Evolutionary conservation across 805 yeast genomes (phyloP), one percentile per base, ranked within the genome.

Genomic region (Candida hungchunana): DNA sequence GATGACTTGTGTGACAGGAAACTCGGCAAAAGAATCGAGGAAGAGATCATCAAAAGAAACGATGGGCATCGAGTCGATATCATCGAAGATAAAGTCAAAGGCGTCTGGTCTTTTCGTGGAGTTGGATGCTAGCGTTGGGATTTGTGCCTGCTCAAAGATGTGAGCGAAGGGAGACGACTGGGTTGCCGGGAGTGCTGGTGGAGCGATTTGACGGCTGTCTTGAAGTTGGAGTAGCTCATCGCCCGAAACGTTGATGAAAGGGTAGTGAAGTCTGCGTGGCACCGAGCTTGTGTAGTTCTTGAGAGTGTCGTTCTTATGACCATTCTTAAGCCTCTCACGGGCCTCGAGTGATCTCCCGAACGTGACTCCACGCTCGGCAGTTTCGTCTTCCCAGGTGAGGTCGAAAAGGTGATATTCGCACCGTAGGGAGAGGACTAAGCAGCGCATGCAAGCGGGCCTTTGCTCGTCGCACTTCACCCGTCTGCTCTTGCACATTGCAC

Each of bases 401-500:
- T 24, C 43, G 18, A 47, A 15, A 5, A 43, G 47, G 29, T 51
- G 58, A 21, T 36, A 48, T 8, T 38, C 32, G 15, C 53, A 48
- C 15, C 37, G 31, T 57, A 57, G 27, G 1, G 43, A 39, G 22
- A 56, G 37, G 31, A 59, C 46, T 6, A 12, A n/a, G 37, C 69
- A 64, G 12, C 55, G 49, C 5, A 12, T 17, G 36, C 69, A 65
- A 6, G 24, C 34, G 2, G 69, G 69, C 14, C 54, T 62, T 1
- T 46, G 26, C 43, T 65, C 60, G 32, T 58, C 62, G 42, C 78
- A 73, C 50, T 72, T 72, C 42, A 73, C 75, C 31, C 74, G 56
- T 32, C 79, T 56, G 34, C 58, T 58, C 48, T 71, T 71, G 53
- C 77, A 73, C 21, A 70, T 68, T 15, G 65, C 58, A 42, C 78